Percentiles rank a stretch among this genome's conserved stretches.
Evolutionary conservation across 306 rosid species (phyloP).

Genomic region (Oxytropis ochrocephala): DNA sequence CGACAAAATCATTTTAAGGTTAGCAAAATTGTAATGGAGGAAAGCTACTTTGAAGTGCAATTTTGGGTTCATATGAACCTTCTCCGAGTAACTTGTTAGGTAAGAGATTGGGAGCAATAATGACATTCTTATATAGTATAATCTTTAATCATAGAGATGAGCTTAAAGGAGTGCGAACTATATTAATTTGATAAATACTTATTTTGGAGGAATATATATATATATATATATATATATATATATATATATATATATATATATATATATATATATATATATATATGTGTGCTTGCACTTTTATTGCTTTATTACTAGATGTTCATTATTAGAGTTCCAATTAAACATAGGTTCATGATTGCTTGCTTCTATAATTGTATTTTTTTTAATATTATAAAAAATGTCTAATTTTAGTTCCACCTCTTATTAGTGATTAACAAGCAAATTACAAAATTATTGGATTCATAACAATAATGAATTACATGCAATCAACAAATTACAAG

Average conservation of each 20-base stretch:
- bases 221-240: too few relatives aligned
- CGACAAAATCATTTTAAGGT: constrained; percentile 60
- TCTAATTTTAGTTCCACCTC: too few relatives aligned
- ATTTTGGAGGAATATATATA: neutral
- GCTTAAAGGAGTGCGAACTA: constrained; percentile 14
- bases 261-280: too few relatives aligned
- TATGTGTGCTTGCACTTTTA: constrained; percentile 8
- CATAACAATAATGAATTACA: too few relatives aligned
- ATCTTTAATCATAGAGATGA: constrained; percentile 23
- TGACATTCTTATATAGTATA: neutral
- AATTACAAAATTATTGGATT: too few relatives aligned
- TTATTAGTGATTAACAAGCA: too few relatives aligned
- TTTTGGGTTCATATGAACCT: constrained; percentile 25
- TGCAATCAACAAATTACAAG: too few relatives aligned
- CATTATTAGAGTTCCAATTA: too few relatives aligned
- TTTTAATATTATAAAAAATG: too few relatives aligned
- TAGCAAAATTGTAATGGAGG: constrained; percentile 21
- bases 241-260: too few relatives aligned
- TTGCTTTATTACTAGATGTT: neutral
- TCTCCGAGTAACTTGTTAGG: constrained; percentile 11
- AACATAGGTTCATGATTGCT: too few relatives aligned
- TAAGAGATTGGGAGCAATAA: neutral
- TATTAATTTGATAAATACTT: neutral
- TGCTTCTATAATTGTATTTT: too few relatives aligned
- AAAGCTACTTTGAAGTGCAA: constrained; percentile 26